phyloP scores from a whole-genome alignment of 805 yeast genomes.

The Candida sonorensis region DNA sequence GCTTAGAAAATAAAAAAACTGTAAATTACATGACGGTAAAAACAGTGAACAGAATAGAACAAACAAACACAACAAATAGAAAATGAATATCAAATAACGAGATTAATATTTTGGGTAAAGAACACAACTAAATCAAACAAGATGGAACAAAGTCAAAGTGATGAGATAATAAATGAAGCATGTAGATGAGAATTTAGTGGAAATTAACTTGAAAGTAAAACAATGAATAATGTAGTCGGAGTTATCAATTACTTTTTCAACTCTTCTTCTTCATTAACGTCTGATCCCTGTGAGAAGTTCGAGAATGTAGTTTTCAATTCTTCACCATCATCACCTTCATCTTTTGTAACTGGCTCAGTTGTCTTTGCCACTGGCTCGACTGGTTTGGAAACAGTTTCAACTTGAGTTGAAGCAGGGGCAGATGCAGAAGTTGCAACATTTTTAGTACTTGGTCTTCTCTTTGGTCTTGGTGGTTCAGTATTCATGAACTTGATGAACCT shows the following conservation, averaged over 20 bases:
- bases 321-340: slow-evolving; percentile 10
- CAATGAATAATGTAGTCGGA: too few species aligned
- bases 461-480: slow-evolving; percentile 16
- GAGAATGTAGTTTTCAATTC: slow-evolving; percentile 28
- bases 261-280: slow-evolving; percentile 10
- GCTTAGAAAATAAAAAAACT: too few species aligned
- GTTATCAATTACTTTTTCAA: not conserved
- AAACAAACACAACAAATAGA: too few species aligned
- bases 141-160: not conserved
- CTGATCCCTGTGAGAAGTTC: slow-evolving; percentile 42
- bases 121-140: not conserved
- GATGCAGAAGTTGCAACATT: slow-evolving; percentile 2
- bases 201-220: too few species aligned
- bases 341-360: slow-evolving; percentile 4
- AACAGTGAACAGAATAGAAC: too few species aligned
- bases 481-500: slow-evolving; percentile 17
- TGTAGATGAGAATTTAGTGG: too few species aligned
- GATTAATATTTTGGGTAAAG: too few species aligned
- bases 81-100: too few species aligned
- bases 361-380: slow-evolving; percentile 4
- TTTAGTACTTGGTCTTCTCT: slow-evolving; percentile 5
- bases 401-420: slow-evolving; percentile 2
- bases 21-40: too few species aligned
- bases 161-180: not conserved
- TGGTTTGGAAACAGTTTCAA: too few species aligned